phyloP scores from a whole-genome alignment of 148 eudicot genomes.

The Rhododendron vialii region DNA sequence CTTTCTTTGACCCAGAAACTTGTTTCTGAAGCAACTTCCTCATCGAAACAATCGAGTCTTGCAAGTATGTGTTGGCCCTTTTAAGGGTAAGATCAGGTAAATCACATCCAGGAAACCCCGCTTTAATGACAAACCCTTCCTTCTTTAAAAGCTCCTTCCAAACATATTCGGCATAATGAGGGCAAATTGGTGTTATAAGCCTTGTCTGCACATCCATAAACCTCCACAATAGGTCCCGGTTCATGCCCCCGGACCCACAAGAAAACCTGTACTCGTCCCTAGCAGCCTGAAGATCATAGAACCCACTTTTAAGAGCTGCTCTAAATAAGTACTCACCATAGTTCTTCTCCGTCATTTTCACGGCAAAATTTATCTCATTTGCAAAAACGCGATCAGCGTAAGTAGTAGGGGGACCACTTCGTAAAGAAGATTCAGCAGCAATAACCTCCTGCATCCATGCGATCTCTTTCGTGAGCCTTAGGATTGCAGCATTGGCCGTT shows the following conservation, averaged over 20 bases:
- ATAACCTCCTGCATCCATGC: conserved; percentile 88
- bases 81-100: conserved; percentile 67
- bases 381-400: conserved; percentile 84
- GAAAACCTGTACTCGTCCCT: conserved; percentile 81
- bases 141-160: conserved; percentile 76
- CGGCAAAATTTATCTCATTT: conserved; percentile 77
- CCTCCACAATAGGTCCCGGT: conserved; percentile 53
- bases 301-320: conserved; percentile 80
- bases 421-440: conserved; percentile 47
- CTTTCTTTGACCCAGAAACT: conserved; percentile 66
- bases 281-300: conserved; percentile 85
- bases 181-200: conserved; percentile 82
- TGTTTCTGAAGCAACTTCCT: conserved; percentile 84
- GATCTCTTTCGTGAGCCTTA: conserved; percentile 80
- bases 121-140: conserved; percentile 65
- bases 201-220: conserved; percentile 90
- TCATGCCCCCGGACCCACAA: conserved; percentile 76
- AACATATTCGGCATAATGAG: conserved; percentile 76
- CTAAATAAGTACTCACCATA: conserved; percentile 64
- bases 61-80: conserved; percentile 73
- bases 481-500: conserved; percentile 87
- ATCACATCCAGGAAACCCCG: conserved; percentile 70
- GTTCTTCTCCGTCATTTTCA: conserved; percentile 56
- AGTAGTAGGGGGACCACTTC: conserved; percentile 50
- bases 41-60: conserved; percentile 59